Conservation (phyloP, 768 basidiomycete species). For the Fomitopsis pulvina region DNA sequence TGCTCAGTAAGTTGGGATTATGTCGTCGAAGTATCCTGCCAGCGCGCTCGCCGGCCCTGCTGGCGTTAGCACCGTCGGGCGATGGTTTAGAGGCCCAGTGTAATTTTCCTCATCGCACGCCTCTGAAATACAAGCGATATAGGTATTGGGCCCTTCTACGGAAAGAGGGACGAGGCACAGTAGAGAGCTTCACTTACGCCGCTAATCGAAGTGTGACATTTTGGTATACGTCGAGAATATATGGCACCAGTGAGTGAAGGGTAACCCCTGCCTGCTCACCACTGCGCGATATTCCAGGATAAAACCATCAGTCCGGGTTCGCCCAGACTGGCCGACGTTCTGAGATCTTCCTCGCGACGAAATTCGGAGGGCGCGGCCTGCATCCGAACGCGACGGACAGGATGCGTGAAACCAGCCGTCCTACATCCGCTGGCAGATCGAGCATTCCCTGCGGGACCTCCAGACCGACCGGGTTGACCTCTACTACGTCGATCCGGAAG, state of each 20-base stretch:
- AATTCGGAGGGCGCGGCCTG: slow-evolving; percentile 35
- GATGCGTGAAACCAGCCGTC: not conserved
- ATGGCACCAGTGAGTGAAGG: slow-evolving; percentile 24
- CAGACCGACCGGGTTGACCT: slow-evolving; percentile 31
- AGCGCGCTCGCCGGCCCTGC: too few species aligned
- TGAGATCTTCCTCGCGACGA: slow-evolving; percentile 60
- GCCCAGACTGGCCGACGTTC: slow-evolving; percentile 41
- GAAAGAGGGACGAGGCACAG: slow-evolving; percentile 1
- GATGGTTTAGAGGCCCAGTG: too few species aligned
- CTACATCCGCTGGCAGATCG: slow-evolving; percentile 31
- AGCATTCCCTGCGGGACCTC: slow-evolving; percentile 32
- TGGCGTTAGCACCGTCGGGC: too few species aligned
- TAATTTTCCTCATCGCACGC: too few species aligned
- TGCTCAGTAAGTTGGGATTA: too few species aligned
- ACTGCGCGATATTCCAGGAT: too few species aligned
- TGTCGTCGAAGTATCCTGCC: too few species aligned
- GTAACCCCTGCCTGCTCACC: not conserved
- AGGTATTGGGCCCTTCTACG: not conserved
- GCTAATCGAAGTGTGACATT: slow-evolving; percentile 30
- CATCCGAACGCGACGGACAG: not conserved
- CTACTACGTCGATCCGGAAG: slow-evolving; percentile 25
- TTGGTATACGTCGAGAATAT: slow-evolving; percentile 42
- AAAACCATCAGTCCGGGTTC: slow-evolving; percentile 36
- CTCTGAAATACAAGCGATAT: not conserved
- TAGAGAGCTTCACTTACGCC: not conserved